Evolutionary conservation across 2,329 filamentous ascomycete species (phyloP), one percentile per base, ranked within the genome.

Genomic region (Neoscytalidium dimidiatum): DNA sequence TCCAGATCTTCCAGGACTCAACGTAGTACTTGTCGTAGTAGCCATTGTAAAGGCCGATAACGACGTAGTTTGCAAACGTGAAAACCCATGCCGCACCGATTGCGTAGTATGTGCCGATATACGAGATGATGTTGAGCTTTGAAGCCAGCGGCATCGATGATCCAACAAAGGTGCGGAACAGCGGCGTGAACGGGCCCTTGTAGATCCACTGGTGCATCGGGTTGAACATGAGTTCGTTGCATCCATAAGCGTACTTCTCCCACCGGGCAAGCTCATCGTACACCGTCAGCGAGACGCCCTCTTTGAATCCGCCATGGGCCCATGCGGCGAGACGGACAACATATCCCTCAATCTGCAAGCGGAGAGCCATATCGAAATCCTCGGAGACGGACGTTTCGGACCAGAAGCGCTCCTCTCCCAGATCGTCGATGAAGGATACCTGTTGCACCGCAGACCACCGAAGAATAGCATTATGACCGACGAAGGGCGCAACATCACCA

Each of bases 391-490:
- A 89, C 4, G 83, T 84, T 73, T 92, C 90, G 7, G 89, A 91
- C 90, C 90, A 92, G 78, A 86, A 92, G 69, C 88, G 87, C 14
- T 87, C 84, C 68, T 87, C 83, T 11, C 84, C 85, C 61, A 87
- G 86, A 63, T 86, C 81, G 38, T 85, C 84, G 57, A 79, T 76
- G 64, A 73, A 86, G 2, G 82, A 82, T 49, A 88, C 83, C 56
- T 85, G 80, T 69, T 89, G 87, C 31, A 89, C 78, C 8, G 86
- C 86, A 56, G 81, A 80, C 90, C 90, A 92, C 23, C 90, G 84
- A 14, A 92, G 80, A 66, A 92, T 86, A 1, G 90, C 90, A 71
- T 92, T 92, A 80, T 92, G 90, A 0, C 90, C 90, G 67, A 92
- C 90, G 69, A 92, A 92, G 0, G 89, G 90, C 0, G 90, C 88